Percentiles rank a stretch among this genome's conserved stretches.
These are phyloP conservation scores for Talaromyces sp. DNA, from an alignment of 2,329 filamentous ascomycete species.

Conservation along the genomic window DNA sequence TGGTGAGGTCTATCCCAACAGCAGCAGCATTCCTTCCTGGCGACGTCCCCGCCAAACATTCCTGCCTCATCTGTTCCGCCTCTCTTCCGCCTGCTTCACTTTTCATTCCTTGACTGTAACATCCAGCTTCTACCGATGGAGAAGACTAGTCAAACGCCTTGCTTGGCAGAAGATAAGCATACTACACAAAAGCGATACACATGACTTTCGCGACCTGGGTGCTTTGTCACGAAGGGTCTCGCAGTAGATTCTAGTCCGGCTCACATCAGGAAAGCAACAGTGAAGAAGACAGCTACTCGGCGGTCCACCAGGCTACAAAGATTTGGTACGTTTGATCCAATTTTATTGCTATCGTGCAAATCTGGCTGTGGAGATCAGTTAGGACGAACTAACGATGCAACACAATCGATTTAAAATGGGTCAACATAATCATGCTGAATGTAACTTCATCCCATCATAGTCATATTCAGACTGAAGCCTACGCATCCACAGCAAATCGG, in stretches of 20 bases:
- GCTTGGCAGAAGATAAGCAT: too few relatives aligned
- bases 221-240: too few relatives aligned
- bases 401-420: background rate
- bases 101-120: background rate
- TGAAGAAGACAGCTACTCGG: too few relatives aligned
- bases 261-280: too few relatives aligned
- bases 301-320: background rate
- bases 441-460: background rate
- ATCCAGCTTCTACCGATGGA: background rate
- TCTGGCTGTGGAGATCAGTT: background rate
- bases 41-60: background rate
- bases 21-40: background rate
- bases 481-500: constrained; percentile 57
- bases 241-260: too few relatives aligned
- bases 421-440: background rate
- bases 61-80: background rate
- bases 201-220: too few relatives aligned
- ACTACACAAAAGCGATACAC: too few relatives aligned
- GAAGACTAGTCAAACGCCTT: background rate
- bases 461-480: background rate
- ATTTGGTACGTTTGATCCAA: background rate
- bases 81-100: background rate
- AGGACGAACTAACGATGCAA: background rate
- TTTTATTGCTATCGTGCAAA: background rate
- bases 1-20: too few relatives aligned